These are phyloP conservation scores for Gryganskiella cystojenkinii DNA, from an alignment of 192 early-diverging fungal species.

Conservation along the genomic window DNA sequence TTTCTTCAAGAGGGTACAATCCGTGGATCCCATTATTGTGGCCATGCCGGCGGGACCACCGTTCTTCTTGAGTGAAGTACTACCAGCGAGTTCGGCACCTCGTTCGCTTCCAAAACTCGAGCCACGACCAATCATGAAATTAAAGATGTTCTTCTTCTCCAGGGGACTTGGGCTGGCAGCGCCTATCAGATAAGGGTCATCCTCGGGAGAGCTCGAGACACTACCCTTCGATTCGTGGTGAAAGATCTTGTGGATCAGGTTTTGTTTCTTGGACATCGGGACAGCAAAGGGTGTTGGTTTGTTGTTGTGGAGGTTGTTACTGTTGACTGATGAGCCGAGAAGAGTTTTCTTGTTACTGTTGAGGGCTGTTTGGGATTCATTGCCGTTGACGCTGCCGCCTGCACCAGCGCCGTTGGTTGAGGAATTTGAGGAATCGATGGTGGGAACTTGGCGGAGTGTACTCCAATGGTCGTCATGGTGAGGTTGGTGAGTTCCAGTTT, in stretches of 20 bases:
- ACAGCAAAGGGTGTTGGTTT: slow-evolving; percentile 24
- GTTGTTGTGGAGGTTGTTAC: background rate
- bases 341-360: slow-evolving; percentile 13
- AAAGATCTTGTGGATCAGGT: slow-evolving; percentile 51
- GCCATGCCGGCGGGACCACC: no score
- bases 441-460: slow-evolving; percentile 36
- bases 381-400: background rate
- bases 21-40: background rate
- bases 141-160: slow-evolving; percentile 51
- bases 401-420: slow-evolving; percentile 4
- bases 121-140: slow-evolving; percentile 23
- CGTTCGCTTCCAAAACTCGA: slow-evolving; percentile 42
- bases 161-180: slow-evolving; percentile 21
- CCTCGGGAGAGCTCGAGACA: slow-evolving; percentile 31
- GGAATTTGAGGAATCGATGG: slow-evolving; percentile 24
- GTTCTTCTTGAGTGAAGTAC: background rate
- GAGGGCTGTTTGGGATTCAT: background rate
- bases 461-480: slow-evolving; percentile 17
- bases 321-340: background rate
- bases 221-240: slow-evolving; percentile 40
- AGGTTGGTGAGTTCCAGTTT: background rate
- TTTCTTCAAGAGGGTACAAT: slow-evolving; percentile 72
- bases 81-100: background rate
- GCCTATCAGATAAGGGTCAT: slow-evolving; percentile 31
- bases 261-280: slow-evolving; percentile 34